These are phyloP conservation scores for Aspergillus fructus DNA, from an alignment of 2,329 filamentous ascomycete genomes.

Conservation along the genomic window DNA sequence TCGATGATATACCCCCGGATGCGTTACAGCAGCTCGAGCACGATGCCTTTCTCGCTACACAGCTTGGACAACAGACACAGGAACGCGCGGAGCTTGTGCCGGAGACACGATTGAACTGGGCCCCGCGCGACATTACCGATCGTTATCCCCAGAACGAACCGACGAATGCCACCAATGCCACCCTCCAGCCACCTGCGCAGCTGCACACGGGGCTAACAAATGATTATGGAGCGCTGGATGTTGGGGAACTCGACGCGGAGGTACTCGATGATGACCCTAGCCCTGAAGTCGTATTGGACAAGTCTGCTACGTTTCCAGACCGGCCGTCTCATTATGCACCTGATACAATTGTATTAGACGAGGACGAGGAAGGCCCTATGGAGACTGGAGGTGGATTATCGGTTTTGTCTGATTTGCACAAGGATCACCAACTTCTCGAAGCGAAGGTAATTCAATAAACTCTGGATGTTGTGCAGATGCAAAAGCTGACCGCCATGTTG, in stretches of 20 bases:
- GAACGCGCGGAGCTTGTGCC: not conserved
- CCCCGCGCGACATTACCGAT: conserved; percentile 1
- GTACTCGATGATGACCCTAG: conserved; percentile 38
- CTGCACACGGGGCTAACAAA: conserved; percentile 38
- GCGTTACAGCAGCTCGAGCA: conserved; percentile 47
- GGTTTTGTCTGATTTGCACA: conserved; percentile 10
- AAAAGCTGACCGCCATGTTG: conserved; percentile 12
- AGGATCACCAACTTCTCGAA: conserved; percentile 19
- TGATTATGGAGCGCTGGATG: conserved; percentile 44
- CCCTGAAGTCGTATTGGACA: conserved; percentile 12
- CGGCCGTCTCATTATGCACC: conserved; percentile 6
- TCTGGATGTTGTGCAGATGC: not conserved
- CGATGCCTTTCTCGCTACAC: conserved; percentile 46
- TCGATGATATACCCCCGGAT: conserved; percentile 45
- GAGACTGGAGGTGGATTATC: conserved; percentile 18
- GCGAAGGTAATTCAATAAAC: conserved; percentile 24
- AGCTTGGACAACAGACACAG: conserved; percentile 29
- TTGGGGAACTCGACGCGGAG: conserved; percentile 45
- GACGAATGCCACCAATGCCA: conserved; percentile 17
- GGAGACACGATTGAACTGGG: not conserved
- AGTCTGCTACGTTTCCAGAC: conserved; percentile 11
- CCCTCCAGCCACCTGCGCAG: conserved; percentile 28
- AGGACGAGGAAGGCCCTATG: conserved; percentile 24
- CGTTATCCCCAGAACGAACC: not conserved
- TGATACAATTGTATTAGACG: conserved; percentile 21